Base-by-base conservation (phyloP, 345 rosid species). In the Moricandia arvensis region DNA sequence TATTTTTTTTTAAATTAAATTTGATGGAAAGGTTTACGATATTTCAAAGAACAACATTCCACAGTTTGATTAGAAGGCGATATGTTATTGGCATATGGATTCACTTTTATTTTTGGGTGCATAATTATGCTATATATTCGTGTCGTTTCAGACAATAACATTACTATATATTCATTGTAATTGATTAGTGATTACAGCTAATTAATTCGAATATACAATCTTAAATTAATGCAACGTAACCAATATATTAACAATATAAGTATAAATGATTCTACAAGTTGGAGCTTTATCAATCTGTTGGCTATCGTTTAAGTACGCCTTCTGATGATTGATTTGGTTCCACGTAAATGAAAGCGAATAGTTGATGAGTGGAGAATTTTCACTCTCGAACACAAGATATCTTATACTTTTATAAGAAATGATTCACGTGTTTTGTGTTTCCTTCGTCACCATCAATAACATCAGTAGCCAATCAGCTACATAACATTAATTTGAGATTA, bases 281-380 rank as follows among this genome's bases (percentile, higher is more conserved):
- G 71, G 16, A 57, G 67, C 75, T 71, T 71, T 77, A 53, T 21
- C 26, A 70, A 70, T 70, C 60, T 43, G 66, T 55, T 77, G 80
- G 75, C 51, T 64, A 57, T 77, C 66, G 33, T 13, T 64, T 7
- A 21, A 30, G 30, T 62, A 63, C 69, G 66, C 31, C 30, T 62
- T 76, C 59, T 62, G 75, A 69, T 76, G 10, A 9, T 54, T 63
- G 13, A n/a, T 63, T 41, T 58, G 66, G 67, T 64, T 77, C 75
- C 75, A 77, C 71, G 80, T 77, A 66, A 45, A 77, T 57, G 26
- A 55, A 57, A 76, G 29, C 47, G 15, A 43, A 43, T 9, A 16
- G 21, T 57, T 71, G 75, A 43, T 70, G 75, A 57, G 80, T 77
- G 72, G 76, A 71, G 72, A 43, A 58, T 33, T 64, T 71, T 77